Evolutionary conservation across 2,329 filamentous ascomycete genomes (phyloP).

Genomic region (Hymenotorrendiella dingleyae): DNA sequence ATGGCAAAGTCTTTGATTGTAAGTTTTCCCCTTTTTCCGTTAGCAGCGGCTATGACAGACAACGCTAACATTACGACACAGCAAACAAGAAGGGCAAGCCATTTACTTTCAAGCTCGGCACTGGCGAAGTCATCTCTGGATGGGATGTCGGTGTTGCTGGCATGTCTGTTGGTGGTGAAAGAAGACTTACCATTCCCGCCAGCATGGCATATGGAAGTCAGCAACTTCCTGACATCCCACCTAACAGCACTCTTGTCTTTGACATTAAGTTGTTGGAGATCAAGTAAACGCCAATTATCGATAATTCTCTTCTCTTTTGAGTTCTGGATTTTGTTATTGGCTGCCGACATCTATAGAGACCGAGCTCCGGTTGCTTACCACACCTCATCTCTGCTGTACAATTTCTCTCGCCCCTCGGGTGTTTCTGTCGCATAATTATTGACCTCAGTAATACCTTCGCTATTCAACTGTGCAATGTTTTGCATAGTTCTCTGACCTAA

Average conservation of each 20-base stretch:
- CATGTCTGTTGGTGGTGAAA: constrained; percentile 91
- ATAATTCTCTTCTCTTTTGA: constrained; percentile 1
- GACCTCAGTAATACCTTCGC: constrained; percentile 11
- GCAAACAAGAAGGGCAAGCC: constrained; percentile 99
- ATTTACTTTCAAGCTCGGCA: constrained; percentile 91
- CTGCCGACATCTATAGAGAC: constrained; percentile 11
- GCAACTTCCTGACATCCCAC: constrained; percentile 75
- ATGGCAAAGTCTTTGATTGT: constrained; percentile 95
- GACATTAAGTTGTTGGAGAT: constrained; percentile 83
- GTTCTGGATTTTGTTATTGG: constrained; percentile 9
- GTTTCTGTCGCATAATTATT: constrained; percentile 15
- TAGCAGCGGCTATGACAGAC: not conserved
- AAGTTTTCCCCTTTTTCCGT: constrained; percentile 40
- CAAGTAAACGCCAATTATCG: constrained; percentile 51
- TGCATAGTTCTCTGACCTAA: constrained; percentile 31
- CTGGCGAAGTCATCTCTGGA: constrained; percentile 95
- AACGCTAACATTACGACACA: constrained; percentile 34
- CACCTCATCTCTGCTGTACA: constrained; percentile 26
- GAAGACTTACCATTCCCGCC: constrained; percentile 83
- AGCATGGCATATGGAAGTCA: constrained; percentile 85
- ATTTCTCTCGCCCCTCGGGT: constrained; percentile 19
- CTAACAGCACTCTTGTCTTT: constrained; percentile 86
- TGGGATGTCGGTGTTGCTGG: constrained; percentile 94
- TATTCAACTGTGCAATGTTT: constrained; percentile 18
- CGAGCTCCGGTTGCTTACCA: constrained; percentile 13